Base-by-base conservation (phyloP, 148 eudicot genomes). In the Amaranthus palmeri region DNA sequence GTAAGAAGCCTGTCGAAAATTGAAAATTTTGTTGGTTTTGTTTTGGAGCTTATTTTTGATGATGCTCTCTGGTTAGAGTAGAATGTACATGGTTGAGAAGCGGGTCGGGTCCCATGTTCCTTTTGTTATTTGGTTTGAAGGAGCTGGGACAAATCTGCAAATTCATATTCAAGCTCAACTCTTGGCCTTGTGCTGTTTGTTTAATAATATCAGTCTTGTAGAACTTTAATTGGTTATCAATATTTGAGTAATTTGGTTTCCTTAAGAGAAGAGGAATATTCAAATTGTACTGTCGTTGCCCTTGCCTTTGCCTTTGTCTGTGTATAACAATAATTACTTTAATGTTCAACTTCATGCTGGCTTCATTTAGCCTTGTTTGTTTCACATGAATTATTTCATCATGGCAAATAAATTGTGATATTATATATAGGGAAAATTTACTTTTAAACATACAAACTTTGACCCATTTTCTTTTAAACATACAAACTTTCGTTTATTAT, bases 21-120 rank as follows among this genome's bases (percentile, higher is more conserved):
- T 62, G 44, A 41, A 41, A 42, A n/a, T 46, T 15, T 64, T 55
- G 45, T 71, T 54, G 53, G 64, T 62, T 74, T 67, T 48, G 50
- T 57, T 69, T 45, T 71, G 82, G 82, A 79, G 82, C 79, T 67
- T 75, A 75, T 66, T 79, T 75, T 75, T 70, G 36, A 71, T 75
- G 78, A 73, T 76, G 78, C 78, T 76, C 79, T 75, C 72, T 75
- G 65, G 72, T 58, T 79, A 75, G 76, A 59, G 66, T 75, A 70
- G 76, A 68, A 46, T 79, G 82, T 79, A 79, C 76, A 79, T 72
- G 78, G 79, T 66, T 53, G 63, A 53, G 10, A 41, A 71, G 72
- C 47, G 78, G 52, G 52, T 48, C 46, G 47, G 60, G 10, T 63
- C 74, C 65, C 67, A 41, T 74, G 69, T 54, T 74, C 70, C 74